A percentile compares a stretch with the other conserved stretches of the same genome.
These are phyloP conservation scores for Elymus sibiricus DNA, from an alignment of 176 grass and related monocot species.

Conservation along the genomic window DNA sequence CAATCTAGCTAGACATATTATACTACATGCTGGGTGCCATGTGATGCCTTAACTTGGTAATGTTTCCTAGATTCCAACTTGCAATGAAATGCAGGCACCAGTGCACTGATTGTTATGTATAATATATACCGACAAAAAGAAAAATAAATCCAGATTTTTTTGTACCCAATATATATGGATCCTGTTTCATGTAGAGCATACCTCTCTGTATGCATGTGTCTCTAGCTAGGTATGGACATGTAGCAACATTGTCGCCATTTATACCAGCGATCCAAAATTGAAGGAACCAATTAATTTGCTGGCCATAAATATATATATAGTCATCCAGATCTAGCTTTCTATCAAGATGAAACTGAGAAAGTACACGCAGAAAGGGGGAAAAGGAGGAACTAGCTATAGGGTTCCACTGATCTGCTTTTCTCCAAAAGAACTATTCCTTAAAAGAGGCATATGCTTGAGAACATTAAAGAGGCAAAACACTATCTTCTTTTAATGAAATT, in stretches of 20 bases:
- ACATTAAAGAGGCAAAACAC: not conserved
- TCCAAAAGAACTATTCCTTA: conserved; percentile 32
- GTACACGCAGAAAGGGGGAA: not conserved
- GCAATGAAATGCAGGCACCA: conserved; percentile 27
- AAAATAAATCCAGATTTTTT: not conserved
- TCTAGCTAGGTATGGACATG: conserved; percentile 43
- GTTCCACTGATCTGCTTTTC: conserved; percentile 20
- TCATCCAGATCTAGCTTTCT: conserved; percentile 21
- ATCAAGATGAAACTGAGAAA: conserved; percentile 1
- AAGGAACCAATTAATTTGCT: conserved; percentile 22
- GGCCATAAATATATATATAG: conserved; percentile 13
- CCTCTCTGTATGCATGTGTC: conserved; percentile 21
- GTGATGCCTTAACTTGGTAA: conserved; percentile 56
- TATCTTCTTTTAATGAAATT: conserved; percentile 12
- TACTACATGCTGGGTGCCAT: conserved; percentile 52
- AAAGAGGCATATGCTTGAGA: conserved; percentile 21
- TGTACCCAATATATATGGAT: not conserved
- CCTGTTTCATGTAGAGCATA: conserved; percentile 3
- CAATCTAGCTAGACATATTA: conserved; percentile 52
- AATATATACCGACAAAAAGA: not conserved
- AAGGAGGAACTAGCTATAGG: conserved; percentile 11
- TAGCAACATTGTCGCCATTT: conserved; percentile 18
- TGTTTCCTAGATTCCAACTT: conserved; percentile 83
- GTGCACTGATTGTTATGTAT: conserved; percentile 16
- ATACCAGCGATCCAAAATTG: conserved; percentile 19